Base-by-base conservation (phyloP, 2,329 filamentous ascomycete genomes). In the Colletotrichum shisoi region DNA sequence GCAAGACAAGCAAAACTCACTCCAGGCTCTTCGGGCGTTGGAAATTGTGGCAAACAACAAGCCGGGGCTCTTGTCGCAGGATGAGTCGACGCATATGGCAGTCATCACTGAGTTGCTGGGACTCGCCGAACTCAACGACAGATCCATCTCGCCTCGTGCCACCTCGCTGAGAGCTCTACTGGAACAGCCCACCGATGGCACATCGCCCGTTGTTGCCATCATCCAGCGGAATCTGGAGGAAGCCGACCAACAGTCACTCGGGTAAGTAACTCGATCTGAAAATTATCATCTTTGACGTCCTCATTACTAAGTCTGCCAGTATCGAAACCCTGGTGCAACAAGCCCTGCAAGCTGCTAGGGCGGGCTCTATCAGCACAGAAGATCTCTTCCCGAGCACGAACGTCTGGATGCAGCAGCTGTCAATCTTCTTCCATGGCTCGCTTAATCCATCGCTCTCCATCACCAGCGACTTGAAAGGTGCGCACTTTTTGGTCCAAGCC, bases 381-480 rank as follows among this genome's bases (percentile, higher is more conserved):
- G 80, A 83, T 12, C 76, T 94, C 4, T 80, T 95, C 44, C 92
- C 93, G 0, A 84, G 84, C 70, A 78, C 81, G 0, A 79, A 83
- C 2, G 78, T 85, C 11, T 97, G 94, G 93, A 82, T 84, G 71
- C 71, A 81, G 15, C 85, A 91, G 15, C 77, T 97, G 3, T 73
- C 75, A 0, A 79, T 79, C 1, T 83, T 93, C 63, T 77, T 91
- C 6, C 75, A 81, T 37, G 74, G 78, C 1, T 72, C 79, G 1
- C 84, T 88, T 2, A 85, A 87, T 68, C 81, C 85, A 5, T 89
- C 92, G 0, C 78, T 96, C 3, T 87, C 92, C 0, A 85, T 97
- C 4, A 92, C 90, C 2, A 94, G 89, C 73, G 84, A 84, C 27
- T 80, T 97, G 7, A 88, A 87, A 0, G 92, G 92, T 3, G 87